A percentile compares a stretch with the other conserved stretches of the same genome.
phyloP scores from a whole-genome alignment of 2,329 filamentous ascomycete species.

The Magnaporthiopsis incrustans region DNA sequence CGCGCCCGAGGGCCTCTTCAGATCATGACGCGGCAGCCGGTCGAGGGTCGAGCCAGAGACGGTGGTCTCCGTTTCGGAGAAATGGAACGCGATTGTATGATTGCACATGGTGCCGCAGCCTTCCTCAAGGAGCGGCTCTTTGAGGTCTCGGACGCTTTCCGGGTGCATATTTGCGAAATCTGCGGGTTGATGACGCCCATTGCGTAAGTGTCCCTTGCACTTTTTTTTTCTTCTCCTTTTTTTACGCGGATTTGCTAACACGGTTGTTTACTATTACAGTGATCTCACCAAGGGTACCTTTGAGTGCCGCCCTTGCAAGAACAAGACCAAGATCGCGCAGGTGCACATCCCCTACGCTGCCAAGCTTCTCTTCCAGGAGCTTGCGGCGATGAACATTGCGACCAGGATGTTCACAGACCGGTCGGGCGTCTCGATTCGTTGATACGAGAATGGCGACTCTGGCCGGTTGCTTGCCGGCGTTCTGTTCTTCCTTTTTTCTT shows the following conservation, averaged over 20 bases:
- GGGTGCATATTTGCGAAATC: slow-evolving; percentile 97
- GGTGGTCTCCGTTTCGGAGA: slow-evolving; percentile 99
- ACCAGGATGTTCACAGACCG: slow-evolving; percentile 92
- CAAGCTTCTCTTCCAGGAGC: slow-evolving; percentile 96
- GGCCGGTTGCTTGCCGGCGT: not conserved
- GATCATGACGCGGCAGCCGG: slow-evolving; percentile 93
- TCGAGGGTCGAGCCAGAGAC: slow-evolving; percentile 95
- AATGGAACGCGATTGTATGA: slow-evolving; percentile 99
- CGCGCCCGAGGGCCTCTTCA: slow-evolving; percentile 92
- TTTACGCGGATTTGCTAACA: not conserved
- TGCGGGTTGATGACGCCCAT: slow-evolving; percentile 98
- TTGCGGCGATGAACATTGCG: slow-evolving; percentile 97
- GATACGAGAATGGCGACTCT: slow-evolving; percentile 15
- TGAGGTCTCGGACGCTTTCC: slow-evolving; percentile 95
- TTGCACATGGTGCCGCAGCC: slow-evolving; percentile 93
- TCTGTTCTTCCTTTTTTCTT: not conserved
- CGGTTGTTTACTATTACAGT: slow-evolving; percentile 32
- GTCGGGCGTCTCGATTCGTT: slow-evolving; percentile 66
- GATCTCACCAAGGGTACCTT: slow-evolving; percentile 94
- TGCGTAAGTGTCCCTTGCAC: slow-evolving; percentile 60
- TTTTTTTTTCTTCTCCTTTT: not conserved
- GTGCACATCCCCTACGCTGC: slow-evolving; percentile 97
- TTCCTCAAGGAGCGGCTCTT: slow-evolving; percentile 98
- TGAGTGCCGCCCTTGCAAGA: slow-evolving; percentile 95
- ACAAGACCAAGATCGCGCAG: slow-evolving; percentile 98